Base-by-base conservation (phyloP, 179 eudicot species). In the Actinidia arguta region DNA sequence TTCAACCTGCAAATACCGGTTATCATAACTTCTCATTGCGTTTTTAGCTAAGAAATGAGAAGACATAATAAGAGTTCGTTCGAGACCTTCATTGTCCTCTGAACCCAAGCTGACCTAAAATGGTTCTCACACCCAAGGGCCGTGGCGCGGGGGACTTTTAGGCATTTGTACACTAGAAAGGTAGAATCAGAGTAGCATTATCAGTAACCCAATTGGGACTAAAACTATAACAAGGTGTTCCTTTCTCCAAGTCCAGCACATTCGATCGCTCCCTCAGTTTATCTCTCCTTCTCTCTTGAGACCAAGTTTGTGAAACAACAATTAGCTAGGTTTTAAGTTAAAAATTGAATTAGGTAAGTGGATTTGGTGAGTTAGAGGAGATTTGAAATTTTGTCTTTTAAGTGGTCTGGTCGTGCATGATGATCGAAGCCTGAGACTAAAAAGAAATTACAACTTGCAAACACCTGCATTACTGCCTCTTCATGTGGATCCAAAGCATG, bases 121-220 rank as follows among this genome's bases (percentile, higher is more conserved):
- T 94, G 88, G 47, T 89, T 92, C 68, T 94, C 95, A 44, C 86
- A 89, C 27, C 96, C 94, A 61, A 92, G 81, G 25, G 83, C 5
- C 44, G 80, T 76, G 16, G 72, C 31, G 9, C 88, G 36, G 27
- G 93, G 88, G 31, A 22, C 12, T 62, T 25, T 82, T 8, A 84
- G 78, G 85, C 84, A 90, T 79, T 87, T 83, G 83, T 88, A 83
- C 8, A n/a, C n/a, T n/a, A n/a, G 92, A 82, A 54, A 93, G 73
- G 24, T 36, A 68, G 73, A 68, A 68, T 68, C 48, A 68, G 27
- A 66, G 71, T 46, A n/a, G n/a, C n/a, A n/a, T n/a, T n/a, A n/a
- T n/a, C n/a, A n/a, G n/a, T n/a, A n/a, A n/a, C n/a, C n/a, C n/a
- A n/a, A n/a, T n/a, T n/a, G n/a, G n/a, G n/a, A n/a, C n/a, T n/a